Conservation (phyloP, 1,284 basidiomycete genomes). For the Cutaneotrichosporon dermatis region DNA sequence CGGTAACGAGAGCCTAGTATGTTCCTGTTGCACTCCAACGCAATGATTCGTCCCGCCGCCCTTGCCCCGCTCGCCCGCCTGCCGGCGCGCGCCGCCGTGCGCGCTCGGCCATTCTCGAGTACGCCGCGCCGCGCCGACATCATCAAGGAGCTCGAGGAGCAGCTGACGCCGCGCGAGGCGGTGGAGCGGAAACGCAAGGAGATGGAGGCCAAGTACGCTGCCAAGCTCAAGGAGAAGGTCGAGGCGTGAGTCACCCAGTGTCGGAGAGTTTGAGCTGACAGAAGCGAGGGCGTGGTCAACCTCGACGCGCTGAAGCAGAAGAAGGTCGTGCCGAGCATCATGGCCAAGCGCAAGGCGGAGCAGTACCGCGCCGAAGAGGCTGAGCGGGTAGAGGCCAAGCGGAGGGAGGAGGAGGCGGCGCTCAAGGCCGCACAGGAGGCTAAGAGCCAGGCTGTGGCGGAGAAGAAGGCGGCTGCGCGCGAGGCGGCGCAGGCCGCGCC, state of each 20-base stretch:
- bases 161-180: constrained; percentile 41
- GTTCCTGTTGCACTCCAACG: background rate
- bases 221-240: constrained; percentile 44
- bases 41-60: constrained; percentile 4
- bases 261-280: constrained; percentile 2
- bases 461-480: constrained; percentile 41
- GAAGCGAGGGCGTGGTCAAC: constrained; percentile 41
- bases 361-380: constrained; percentile 18
- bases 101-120: background rate
- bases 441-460: constrained; percentile 46
- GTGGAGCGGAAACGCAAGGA: constrained; percentile 43
- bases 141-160: constrained; percentile 32
- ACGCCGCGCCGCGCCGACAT: constrained; percentile 23
- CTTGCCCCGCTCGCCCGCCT: constrained; percentile 4
- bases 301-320: constrained; percentile 48
- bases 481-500: constrained; percentile 29
- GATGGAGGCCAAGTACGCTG: constrained; percentile 47
- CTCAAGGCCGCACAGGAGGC: constrained; percentile 50
- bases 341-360: constrained; percentile 30
- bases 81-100: background rate
- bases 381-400: constrained; percentile 8
- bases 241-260: constrained; percentile 33
- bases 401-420: constrained; percentile 12
- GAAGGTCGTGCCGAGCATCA: constrained; percentile 33
- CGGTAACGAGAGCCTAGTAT: background rate